Conservation (phyloP, 257 asterid genomes). For the Voacanga thouarsii region DNA sequence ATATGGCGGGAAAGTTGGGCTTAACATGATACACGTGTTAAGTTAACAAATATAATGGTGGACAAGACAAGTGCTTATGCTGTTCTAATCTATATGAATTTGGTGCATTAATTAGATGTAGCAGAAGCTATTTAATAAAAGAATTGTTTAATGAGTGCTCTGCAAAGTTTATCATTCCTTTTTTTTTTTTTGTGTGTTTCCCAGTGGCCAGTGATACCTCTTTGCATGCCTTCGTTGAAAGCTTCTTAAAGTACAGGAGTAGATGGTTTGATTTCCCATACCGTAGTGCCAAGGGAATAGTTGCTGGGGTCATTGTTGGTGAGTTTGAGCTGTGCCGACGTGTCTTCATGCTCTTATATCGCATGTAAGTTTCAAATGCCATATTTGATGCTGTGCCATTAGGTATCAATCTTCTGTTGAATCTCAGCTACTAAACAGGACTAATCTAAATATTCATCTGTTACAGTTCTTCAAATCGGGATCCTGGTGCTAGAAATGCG, state of each 20-base stretch:
- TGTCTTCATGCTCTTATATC: conserved; percentile 88
- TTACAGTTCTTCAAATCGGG: conserved; percentile 78
- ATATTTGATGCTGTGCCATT: background rate
- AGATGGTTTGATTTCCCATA: conserved; percentile 97
- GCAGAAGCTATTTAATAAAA: background rate
- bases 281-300: conserved; percentile 61
- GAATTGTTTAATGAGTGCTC: background rate
- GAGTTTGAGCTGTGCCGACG: conserved; percentile 86
- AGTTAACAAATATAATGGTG: background rate
- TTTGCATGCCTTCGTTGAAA: conserved; percentile 70
- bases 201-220: conserved; percentile 84
- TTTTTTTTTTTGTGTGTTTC: background rate
- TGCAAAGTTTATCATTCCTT: background rate
- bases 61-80: background rate
- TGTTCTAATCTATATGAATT: background rate
- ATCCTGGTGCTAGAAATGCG: conserved; percentile 80
- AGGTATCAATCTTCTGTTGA: background rate
- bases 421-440: background rate
- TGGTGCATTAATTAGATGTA: background rate
- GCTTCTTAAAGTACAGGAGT: conserved; percentile 81
- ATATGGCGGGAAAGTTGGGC: background rate
- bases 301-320: conserved; percentile 85
- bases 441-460: conserved; percentile 3
- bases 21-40: background rate
- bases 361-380: conserved; percentile 54